These are phyloP conservation scores for Leptomonas pyrrhocoris DNA, from an alignment of 208 protist genomes.

Conservation along the genomic window DNA sequence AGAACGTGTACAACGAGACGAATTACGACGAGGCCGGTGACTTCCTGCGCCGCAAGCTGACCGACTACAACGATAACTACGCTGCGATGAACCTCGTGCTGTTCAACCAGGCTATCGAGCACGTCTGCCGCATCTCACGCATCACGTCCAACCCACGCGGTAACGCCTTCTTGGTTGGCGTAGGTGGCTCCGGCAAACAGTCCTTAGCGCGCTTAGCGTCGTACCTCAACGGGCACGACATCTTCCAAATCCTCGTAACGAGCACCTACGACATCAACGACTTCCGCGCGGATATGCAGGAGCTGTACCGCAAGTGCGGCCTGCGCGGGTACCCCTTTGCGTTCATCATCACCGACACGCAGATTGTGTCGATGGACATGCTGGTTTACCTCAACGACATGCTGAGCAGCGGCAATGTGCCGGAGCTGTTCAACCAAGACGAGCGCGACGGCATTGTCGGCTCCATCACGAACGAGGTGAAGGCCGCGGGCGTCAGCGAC, in stretches of 20 bases:
- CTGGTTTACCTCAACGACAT: conserved; percentile 98
- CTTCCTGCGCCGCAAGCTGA: conserved; percentile 91
- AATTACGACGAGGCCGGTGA: conserved; percentile 77
- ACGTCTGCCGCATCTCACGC: conserved; percentile 96
- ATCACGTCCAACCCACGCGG: conserved; percentile 96
- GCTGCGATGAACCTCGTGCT: conserved; percentile 97
- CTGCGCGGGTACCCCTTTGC: conserved; percentile 93
- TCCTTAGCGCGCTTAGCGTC: conserved; percentile 94
- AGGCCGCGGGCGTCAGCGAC: conserved; percentile 86
- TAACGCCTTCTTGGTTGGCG: conserved; percentile 96
- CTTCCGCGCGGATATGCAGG: conserved; percentile 96
- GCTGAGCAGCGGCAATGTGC: conserved; percentile 97
- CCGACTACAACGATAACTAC: conserved; percentile 96
- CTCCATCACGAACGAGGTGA: conserved; percentile 93
- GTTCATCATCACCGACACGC: conserved; percentile 98
- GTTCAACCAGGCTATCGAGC: conserved; percentile 98
- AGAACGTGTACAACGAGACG: conserved; percentile 92
- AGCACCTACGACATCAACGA: conserved; percentile 96
- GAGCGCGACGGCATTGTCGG: conserved; percentile 91
- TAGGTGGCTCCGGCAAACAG: conserved; percentile 95
- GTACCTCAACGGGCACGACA: conserved; percentile 97
- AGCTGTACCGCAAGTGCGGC: conserved; percentile 96
- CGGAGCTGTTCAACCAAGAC: conserved; percentile 95
- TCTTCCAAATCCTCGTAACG: conserved; percentile 98
- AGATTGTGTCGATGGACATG: conserved; percentile 97